phyloP scores from a whole-genome alignment of 441 rosid species.

The Populus hybrid region DNA sequence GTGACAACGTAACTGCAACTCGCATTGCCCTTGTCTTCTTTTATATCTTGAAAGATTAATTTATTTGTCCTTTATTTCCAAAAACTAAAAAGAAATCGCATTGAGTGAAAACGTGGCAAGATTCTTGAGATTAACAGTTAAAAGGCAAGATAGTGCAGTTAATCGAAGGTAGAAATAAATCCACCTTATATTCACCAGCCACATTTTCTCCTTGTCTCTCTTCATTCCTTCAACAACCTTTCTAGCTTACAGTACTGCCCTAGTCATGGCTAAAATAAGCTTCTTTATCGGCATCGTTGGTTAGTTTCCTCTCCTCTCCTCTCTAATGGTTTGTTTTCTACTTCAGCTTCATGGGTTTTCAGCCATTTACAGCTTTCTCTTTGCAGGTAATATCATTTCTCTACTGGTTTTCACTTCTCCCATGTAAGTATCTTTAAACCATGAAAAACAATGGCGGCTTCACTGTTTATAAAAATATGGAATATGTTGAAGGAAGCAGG shows the following conservation, averaged over 20 bases:
- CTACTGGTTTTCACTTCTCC: conserved; percentile 49
- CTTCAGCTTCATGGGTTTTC: not conserved
- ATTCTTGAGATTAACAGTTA: not conserved
- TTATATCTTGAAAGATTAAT: not conserved
- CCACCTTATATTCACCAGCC: not conserved
- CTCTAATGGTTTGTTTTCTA: not conserved
- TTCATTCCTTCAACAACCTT: not conserved
- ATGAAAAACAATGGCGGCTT: not conserved
- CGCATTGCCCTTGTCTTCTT: not conserved
- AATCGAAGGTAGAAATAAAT: too few relatives aligned
- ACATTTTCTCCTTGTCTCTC: not conserved
- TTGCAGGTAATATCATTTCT: conserved; percentile 53
- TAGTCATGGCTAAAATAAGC: conserved; percentile 35
- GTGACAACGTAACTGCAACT: not conserved
- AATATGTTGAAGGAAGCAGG: not conserved
- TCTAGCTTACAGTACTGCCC: not conserved
- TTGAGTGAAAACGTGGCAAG: conserved; percentile 4
- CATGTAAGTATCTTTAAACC: conserved; percentile 34
- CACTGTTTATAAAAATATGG: too few relatives aligned
- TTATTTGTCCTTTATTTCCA: not conserved
- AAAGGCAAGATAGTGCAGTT: not conserved
- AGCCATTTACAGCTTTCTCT: not conserved
- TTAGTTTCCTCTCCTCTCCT: conserved; percentile 6
- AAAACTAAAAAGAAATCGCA: not conserved
- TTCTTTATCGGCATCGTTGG: conserved; percentile 44